These are phyloP conservation scores for Pythium guiyangense DNA, from an alignment of 352 stramenopile species.

Conservation along the genomic window DNA sequence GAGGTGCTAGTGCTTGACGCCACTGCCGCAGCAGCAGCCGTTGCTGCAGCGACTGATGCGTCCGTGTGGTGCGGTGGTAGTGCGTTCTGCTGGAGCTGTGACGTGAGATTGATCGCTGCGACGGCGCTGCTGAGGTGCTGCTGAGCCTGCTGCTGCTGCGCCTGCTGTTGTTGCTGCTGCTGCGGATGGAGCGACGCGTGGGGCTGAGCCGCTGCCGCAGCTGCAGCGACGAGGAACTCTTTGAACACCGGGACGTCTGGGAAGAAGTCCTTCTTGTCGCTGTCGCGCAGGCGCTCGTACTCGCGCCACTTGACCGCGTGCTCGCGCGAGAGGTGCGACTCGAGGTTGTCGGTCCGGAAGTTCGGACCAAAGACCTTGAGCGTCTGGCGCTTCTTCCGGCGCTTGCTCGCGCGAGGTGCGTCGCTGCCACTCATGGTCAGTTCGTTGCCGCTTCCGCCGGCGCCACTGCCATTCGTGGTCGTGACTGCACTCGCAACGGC, in stretches of 20 bases:
- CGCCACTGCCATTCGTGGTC: too few relatives aligned
- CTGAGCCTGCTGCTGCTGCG: background rate
- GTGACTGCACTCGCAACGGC: background rate
- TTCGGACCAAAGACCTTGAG: conserved; percentile 55
- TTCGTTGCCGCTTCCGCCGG: background rate
- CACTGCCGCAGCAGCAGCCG: background rate
- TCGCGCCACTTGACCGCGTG: conserved; percentile 43
- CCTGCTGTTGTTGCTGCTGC: conserved; percentile 1
- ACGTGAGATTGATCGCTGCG: background rate
- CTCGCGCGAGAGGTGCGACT: conserved; percentile 46
- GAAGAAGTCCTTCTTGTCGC: conserved; percentile 44
- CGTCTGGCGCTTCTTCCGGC: conserved; percentile 53
- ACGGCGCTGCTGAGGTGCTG: background rate
- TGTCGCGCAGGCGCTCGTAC: conserved; percentile 42
- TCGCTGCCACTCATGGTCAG: background rate
- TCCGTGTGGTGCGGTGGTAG: background rate
- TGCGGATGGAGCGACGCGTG: background rate
- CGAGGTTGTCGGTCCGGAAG: conserved; percentile 54
- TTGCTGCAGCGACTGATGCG: conserved; percentile 1
- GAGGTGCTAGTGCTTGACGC: background rate
- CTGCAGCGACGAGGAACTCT: conserved; percentile 14
- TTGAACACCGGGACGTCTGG: conserved; percentile 24
- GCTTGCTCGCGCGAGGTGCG: conserved; percentile 22
- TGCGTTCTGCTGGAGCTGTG: background rate
- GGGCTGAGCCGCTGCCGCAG: background rate